These are phyloP conservation scores for Paxillus rubicundulus DNA, from an alignment of 768 basidiomycete genomes.

Conservation along the genomic window DNA sequence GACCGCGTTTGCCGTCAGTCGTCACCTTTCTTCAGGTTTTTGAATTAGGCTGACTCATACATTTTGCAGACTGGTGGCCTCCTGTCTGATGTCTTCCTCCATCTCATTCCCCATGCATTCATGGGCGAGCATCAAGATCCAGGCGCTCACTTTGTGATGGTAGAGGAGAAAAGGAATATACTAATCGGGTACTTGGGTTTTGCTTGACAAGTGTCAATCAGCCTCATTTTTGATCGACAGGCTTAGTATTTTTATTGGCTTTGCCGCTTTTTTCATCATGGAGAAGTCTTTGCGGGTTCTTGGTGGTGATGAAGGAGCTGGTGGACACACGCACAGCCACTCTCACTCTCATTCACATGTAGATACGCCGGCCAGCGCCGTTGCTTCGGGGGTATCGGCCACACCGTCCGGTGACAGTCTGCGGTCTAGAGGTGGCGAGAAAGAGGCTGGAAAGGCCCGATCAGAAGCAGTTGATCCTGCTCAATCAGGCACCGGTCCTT, in stretches of 20 bases:
- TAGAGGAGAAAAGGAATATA: constrained; percentile 90
- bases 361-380: constrained; percentile 28
- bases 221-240: constrained; percentile 35
- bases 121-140: constrained; percentile 81
- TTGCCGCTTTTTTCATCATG: constrained; percentile 89
- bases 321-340: constrained; percentile 51
- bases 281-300: constrained; percentile 88
- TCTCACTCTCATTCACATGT: constrained; percentile 64
- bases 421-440: constrained; percentile 42
- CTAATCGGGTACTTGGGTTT: constrained; percentile 66
- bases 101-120: constrained; percentile 89
- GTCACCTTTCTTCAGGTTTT: constrained; percentile 5
- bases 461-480: constrained; percentile 23
- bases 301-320: constrained; percentile 51
- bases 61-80: constrained; percentile 75
- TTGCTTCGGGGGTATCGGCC: constrained; percentile 48
- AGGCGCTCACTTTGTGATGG: constrained; percentile 75
- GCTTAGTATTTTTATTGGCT: constrained; percentile 80
- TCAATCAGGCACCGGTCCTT: constrained; percentile 47
- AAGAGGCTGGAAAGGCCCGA: constrained; percentile 14
- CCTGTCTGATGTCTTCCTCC: constrained; percentile 89
- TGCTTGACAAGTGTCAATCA: constrained; percentile 1
- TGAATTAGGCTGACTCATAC: constrained; percentile 17
- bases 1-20: constrained; percentile 86
- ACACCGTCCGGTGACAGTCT: constrained; percentile 46